Percentiles rank a stretch among this genome's conserved stretches.
Evolutionary conservation across 2,329 filamentous ascomycete genomes (phyloP).

Genomic region (Pyrenophora teres): DNA sequence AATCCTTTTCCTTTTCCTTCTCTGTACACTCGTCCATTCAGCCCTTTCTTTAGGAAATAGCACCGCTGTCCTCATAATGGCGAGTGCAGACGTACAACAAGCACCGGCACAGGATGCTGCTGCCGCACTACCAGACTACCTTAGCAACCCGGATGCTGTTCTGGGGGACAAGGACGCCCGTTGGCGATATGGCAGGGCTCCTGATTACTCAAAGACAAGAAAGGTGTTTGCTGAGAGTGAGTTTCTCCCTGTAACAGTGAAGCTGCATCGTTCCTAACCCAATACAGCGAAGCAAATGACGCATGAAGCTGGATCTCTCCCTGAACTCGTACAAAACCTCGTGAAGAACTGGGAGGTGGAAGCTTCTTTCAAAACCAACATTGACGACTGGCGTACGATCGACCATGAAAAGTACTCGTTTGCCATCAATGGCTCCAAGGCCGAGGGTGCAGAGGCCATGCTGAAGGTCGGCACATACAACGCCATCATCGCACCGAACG

Average conservation of each 20-base stretch:
- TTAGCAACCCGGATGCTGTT: conserved; percentile 63
- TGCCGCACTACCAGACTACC: conserved; percentile 60
- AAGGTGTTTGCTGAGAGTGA: conserved; percentile 63
- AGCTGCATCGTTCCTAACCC: conserved; percentile 1
- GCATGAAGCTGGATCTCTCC: conserved; percentile 62
- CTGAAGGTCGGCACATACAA: conserved; percentile 71
- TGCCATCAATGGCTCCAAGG: conserved; percentile 64
- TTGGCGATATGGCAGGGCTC: conserved; percentile 65
- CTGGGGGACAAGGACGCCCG: conserved; percentile 58
- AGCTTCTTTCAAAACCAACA: conserved; percentile 67
- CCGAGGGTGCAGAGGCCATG: conserved; percentile 66
- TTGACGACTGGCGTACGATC: conserved; percentile 69
- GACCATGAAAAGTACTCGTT: conserved; percentile 65
- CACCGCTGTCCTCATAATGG: conserved; percentile 24
- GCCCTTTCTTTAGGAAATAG: not conserved
- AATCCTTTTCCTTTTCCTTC: not conserved
- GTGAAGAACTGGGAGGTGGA: conserved; percentile 77
- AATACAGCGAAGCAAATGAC: conserved; percentile 60
- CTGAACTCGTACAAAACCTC: conserved; percentile 68
- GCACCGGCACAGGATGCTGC: conserved; percentile 36
- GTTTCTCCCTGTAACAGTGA: conserved; percentile 17
- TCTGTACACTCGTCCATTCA: not conserved
- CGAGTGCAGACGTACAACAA: conserved; percentile 35
- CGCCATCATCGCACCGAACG: conserved; percentile 65
- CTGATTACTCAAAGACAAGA: conserved; percentile 68